These are phyloP conservation scores for Anastatica hierochuntica DNA, from an alignment of 345 rosid species.

Conservation along the genomic window DNA sequence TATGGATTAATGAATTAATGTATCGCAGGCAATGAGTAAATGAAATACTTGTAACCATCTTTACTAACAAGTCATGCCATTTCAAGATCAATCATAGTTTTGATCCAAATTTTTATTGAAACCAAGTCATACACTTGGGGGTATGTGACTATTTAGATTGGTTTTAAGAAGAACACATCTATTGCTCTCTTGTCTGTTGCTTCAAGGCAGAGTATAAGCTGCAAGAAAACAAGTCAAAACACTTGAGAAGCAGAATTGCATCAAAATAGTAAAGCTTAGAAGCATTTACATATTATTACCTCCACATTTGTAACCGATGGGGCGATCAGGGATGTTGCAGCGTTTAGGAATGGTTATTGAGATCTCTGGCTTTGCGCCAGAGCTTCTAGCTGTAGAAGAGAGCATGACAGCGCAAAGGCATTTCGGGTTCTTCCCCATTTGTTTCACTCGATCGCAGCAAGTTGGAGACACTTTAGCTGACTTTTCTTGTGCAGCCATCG, in stretches of 20 bases:
- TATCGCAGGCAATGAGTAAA: no score
- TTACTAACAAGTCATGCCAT: no score
- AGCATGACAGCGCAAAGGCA: slow-evolving; percentile 89
- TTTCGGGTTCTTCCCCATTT: slow-evolving; percentile 59
- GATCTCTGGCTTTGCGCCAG: slow-evolving; percentile 60
- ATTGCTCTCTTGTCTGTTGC: slow-evolving; percentile 2
- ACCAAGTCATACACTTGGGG: neutral
- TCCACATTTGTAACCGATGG: slow-evolving; percentile 86
- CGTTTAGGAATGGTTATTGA: slow-evolving; percentile 87
- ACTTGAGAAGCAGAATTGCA: neutral
- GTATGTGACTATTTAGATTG: neutral
- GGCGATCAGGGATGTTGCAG: slow-evolving; percentile 69
- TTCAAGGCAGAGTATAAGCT: slow-evolving; percentile 54
- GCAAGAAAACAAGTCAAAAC: slow-evolving; percentile 14
- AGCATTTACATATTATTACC: slow-evolving; percentile 20
- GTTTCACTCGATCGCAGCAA: slow-evolving; percentile 65
- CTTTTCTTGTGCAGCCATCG: slow-evolving; percentile 48
- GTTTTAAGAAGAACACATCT: neutral
- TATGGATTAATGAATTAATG: no score
- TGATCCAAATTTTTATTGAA: neutral
- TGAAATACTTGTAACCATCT: no score
- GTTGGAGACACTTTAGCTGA: slow-evolving; percentile 45
- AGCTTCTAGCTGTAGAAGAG: slow-evolving; percentile 59
- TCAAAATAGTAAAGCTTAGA: neutral
- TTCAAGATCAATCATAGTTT: no score